phyloP scores from a whole-genome alignment of 2,329 filamentous ascomycete species.

The Lomentospora prolificans region DNA sequence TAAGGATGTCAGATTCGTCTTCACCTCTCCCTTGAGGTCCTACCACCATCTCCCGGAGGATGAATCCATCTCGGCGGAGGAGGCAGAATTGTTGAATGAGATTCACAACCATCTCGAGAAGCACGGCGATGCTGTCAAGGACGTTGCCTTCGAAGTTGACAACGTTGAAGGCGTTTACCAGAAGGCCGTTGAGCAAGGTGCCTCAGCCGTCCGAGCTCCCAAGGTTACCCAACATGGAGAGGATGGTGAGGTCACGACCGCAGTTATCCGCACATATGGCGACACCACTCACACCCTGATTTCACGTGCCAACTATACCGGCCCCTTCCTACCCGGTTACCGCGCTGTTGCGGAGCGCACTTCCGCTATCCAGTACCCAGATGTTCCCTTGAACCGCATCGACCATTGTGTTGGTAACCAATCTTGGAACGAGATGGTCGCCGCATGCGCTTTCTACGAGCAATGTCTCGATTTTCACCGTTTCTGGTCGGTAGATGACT shows the following conservation, averaged over 20 bases:
- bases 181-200: constrained; percentile 58
- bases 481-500: constrained; percentile 96
- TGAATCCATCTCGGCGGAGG: constrained; percentile 52
- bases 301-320: constrained; percentile 58
- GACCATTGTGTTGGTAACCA: constrained; percentile 98
- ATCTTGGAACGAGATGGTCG: constrained; percentile 80
- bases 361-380: constrained; percentile 40
- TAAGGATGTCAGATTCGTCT: constrained; percentile 67
- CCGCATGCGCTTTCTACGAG: constrained; percentile 67
- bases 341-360: constrained; percentile 38
- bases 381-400: constrained; percentile 61
- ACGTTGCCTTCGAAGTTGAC: constrained; percentile 92
- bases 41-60: constrained; percentile 41
- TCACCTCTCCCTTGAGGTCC: constrained; percentile 71
- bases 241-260: constrained; percentile 58
- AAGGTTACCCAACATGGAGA: constrained; percentile 43
- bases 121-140: constrained; percentile 90
- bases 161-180: constrained; percentile 71
- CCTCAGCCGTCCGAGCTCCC: constrained; percentile 54
- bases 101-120: constrained; percentile 76
- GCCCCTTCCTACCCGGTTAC: constrained; percentile 78
- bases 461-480: constrained; percentile 84
- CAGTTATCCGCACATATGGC: constrained; percentile 83
- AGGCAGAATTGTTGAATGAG: constrained; percentile 56
- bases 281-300: constrained; percentile 93